These are phyloP conservation scores for Cercospora sp. DNA, from an alignment of 2,329 filamentous ascomycete species.

Conservation along the genomic window DNA sequence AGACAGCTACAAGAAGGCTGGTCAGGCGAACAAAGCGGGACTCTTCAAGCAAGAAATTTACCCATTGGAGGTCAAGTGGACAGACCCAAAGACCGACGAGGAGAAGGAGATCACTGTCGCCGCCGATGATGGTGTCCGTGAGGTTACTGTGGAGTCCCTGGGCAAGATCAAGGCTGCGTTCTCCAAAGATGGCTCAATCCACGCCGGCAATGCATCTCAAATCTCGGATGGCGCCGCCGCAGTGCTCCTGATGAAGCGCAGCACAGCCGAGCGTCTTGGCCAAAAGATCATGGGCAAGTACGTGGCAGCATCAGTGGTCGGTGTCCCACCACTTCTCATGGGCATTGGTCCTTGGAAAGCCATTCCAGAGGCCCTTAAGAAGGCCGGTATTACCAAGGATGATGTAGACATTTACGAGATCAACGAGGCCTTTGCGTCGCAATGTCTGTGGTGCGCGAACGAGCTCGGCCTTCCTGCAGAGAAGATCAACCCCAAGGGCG, in stretches of 20 bases:
- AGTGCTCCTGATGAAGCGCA: conserved; percentile 92
- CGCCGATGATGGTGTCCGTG: conserved; percentile 82
- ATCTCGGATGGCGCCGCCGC: conserved; percentile 95
- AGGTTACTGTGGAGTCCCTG: conserved; percentile 84
- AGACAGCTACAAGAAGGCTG: conserved; percentile 86
- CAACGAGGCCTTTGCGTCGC: conserved; percentile 96
- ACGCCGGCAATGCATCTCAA: conserved; percentile 94
- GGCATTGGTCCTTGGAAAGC: conserved; percentile 93
- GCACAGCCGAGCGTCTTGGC: conserved; percentile 81
- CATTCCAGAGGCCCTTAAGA: conserved; percentile 86
- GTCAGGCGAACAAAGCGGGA: conserved; percentile 80
- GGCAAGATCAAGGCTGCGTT: conserved; percentile 89
- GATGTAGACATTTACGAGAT: conserved; percentile 98
- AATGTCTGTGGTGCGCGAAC: conserved; percentile 91
- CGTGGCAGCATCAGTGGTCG: conserved; percentile 79
- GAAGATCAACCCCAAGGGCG: conserved; percentile 97
- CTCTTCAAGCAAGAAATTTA: conserved; percentile 90
- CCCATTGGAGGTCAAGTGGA: conserved; percentile 81
- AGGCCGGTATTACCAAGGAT: conserved; percentile 80
- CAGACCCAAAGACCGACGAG: conserved; percentile 88
- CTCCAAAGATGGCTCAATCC: conserved; percentile 86
- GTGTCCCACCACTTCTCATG: conserved; percentile 92
- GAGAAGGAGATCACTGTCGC: conserved; percentile 78
- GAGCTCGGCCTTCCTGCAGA: conserved; percentile 77
- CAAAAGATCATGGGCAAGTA: conserved; percentile 92